A percentile compares a stretch with the other conserved stretches of the same genome.
These are phyloP conservation scores for Martensiomyces pterosporus DNA, from an alignment of 192 early-diverging fungal genomes.

Conservation along the genomic window DNA sequence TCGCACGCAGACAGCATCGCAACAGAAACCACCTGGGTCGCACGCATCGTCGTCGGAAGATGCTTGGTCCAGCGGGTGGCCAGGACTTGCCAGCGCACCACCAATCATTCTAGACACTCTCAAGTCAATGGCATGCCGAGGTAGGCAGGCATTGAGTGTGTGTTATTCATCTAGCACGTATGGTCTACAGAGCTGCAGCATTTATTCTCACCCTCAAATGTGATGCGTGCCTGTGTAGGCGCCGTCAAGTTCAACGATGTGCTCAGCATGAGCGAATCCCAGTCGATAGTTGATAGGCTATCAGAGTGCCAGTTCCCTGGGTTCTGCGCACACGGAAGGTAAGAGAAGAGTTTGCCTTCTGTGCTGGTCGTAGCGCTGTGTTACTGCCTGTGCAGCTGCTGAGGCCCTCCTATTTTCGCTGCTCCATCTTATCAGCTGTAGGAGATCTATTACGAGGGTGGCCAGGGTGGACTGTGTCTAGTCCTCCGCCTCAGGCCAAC, in stretches of 20 bases:
- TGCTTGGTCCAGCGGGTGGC: slow-evolving; percentile 15
- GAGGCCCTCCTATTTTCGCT: too few relatives aligned
- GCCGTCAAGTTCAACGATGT: slow-evolving; percentile 43
- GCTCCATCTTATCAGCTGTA: too few relatives aligned
- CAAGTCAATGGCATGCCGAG: slow-evolving; percentile 33
- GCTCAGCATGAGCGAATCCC: slow-evolving; percentile 19
- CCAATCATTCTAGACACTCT: slow-evolving; percentile 23
- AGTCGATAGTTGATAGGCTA: slow-evolving; percentile 17
- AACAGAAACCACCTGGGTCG: neutral
- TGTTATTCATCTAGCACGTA: too few relatives aligned
- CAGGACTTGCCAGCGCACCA: slow-evolving; percentile 23
- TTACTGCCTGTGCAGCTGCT: too few relatives aligned
- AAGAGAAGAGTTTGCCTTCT: too few relatives aligned
- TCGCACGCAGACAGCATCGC: neutral
- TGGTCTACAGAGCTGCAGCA: too few relatives aligned
- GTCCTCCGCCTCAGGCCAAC: too few relatives aligned
- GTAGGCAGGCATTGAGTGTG: slow-evolving; percentile 4
- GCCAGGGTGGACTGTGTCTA: too few relatives aligned
- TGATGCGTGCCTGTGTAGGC: too few relatives aligned
- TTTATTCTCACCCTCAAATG: too few relatives aligned
- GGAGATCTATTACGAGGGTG: too few relatives aligned
- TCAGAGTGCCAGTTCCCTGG: slow-evolving; percentile 29
- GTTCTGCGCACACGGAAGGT: slow-evolving; percentile 48
- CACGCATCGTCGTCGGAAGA: neutral
- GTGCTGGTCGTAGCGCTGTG: too few relatives aligned